phyloP scores from a whole-genome alignment of 2,329 filamentous ascomycete genomes.

The Colletotrichum costaricense region DNA sequence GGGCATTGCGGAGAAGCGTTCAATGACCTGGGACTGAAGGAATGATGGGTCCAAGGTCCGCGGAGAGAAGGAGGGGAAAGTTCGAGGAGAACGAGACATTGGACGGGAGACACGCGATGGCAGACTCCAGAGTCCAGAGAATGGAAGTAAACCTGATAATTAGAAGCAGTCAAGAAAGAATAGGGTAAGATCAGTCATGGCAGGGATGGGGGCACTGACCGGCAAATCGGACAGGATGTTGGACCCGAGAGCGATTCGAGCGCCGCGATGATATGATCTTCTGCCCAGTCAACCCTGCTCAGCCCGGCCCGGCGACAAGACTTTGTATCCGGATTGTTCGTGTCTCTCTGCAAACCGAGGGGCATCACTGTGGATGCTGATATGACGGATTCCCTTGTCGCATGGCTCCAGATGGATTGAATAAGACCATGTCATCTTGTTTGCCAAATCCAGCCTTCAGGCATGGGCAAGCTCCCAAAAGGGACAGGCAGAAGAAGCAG shows the following conservation, averaged over 20 bases:
- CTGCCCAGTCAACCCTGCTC: not conserved
- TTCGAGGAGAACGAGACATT: not conserved
- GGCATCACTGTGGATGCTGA: not conserved
- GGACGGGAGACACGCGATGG: not conserved
- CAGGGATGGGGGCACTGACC: not conserved
- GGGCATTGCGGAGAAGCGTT: conserved; percentile 23
- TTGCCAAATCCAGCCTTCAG: conserved; percentile 19
- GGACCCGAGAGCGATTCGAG: not conserved
- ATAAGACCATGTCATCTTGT: conserved; percentile 12
- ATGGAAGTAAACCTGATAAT: not conserved
- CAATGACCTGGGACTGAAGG: conserved; percentile 15
- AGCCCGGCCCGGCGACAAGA: not conserved
- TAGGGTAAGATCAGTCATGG: not conserved
- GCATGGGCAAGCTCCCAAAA: conserved; percentile 16
- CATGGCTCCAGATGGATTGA: conserved; percentile 8
- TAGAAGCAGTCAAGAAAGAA: not conserved
- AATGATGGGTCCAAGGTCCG: not conserved
- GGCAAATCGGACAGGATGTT: conserved; percentile 3
- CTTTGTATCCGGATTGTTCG: not conserved
- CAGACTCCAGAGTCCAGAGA: not conserved
- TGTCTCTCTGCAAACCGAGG: not conserved
- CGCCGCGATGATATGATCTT: not conserved
- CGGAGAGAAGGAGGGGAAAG: conserved; percentile 8
- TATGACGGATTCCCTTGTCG: not conserved
- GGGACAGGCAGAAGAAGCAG: not conserved